Base-by-base conservation (phyloP, 345 rosid species). In the Hypericum androsaemum region DNA sequence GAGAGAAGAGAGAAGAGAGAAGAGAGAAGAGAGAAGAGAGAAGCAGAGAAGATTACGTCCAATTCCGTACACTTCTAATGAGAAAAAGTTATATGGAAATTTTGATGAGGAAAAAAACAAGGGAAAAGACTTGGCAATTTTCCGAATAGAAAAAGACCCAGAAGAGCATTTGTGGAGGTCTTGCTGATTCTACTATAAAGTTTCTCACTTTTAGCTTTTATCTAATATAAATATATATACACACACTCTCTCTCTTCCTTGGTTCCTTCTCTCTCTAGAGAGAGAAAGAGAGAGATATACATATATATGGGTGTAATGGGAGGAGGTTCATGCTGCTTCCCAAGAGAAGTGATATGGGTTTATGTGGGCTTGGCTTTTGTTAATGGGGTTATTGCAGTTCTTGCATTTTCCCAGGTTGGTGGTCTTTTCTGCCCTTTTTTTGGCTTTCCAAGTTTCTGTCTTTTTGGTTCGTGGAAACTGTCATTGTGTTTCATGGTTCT, bases 331-430 rank as follows among this genome's bases (percentile, higher is more conserved):
- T 46, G 49, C 48, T 75, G 69, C 53, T 52, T 54, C 53, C 61
- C 64, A n/a, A 42, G 60, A 40, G 56, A 49, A 44, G 48, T 71
- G 60, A 55, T 71, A 43, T 40, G 53, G 55, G 62, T 70, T 46
- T 59, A 48, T 65, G 47, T 69, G 32, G 66, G 58, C 60, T 50
- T 75, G 54, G 50, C 65, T 52, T 62, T 54, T 54, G 35, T 75
- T 40, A 69, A 71, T 14, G 74, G 58, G 16, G 59, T 58, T 51
- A 71, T 75, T 14, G 71, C 69, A 6, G 39, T 68, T 41, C 38
- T 71, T 61, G 71, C 80, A 41, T 68, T 71, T 57, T 65, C 44
- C 62, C 80, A 71, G 74, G 80, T 71, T 56, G 56, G 14, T 64
- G 14, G 6, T 12, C 47, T 16, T 9, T 37, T 5, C 39, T 45